Base-by-base conservation (phyloP, 306 rosid genomes). In the Quercus gilva region DNA sequence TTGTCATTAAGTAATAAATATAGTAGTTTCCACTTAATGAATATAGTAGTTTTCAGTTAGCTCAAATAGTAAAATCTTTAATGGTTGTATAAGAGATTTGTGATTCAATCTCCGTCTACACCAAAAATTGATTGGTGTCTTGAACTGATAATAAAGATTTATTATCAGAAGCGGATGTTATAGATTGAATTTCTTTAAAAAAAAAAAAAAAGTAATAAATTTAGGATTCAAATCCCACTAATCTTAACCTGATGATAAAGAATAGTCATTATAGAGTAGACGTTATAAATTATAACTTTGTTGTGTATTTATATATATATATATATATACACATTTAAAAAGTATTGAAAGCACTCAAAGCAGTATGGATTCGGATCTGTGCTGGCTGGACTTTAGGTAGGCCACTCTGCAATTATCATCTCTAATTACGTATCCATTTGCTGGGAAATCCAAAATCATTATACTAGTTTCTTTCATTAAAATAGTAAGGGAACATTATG, bases 371-470 rank as follows among this genome's bases (percentile, higher is more conserved):
- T 41, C 3, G 11, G 53, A 49, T 49, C 17, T 43, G 2, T 75
- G 64, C 37, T 6, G 28, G 58, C 37, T 55, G 41, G 45, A 56
- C n/a, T 53, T 20, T 12, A 72, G 26, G 74, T 71, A 55, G 76
- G 33, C 45, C 81, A 76, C 6, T 73, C 37, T 14, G 52, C 78
- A 33, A 41, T 61, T 28, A 75, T 70, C 35, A 43, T 60, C 69
- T 13, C 49, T 23, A 55, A 43, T 41, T 79, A 55, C 51, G 65
- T 70, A 55, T 52, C 37, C 67, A 63, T 74, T 74, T 53, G 74
- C 61, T 61, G 58, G 43, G 61, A 49, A 70, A 28, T n/a, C 56
- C 63, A 69, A 74, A 77, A 73, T 73, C 79, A 80, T 77, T 80
- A 57, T 15, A 67, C 43, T 41, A 71, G 45, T 37, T 37, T 20